Base-by-base conservation (phyloP, 2,329 filamentous ascomycete genomes). In the Huntiella bhutanensis region DNA sequence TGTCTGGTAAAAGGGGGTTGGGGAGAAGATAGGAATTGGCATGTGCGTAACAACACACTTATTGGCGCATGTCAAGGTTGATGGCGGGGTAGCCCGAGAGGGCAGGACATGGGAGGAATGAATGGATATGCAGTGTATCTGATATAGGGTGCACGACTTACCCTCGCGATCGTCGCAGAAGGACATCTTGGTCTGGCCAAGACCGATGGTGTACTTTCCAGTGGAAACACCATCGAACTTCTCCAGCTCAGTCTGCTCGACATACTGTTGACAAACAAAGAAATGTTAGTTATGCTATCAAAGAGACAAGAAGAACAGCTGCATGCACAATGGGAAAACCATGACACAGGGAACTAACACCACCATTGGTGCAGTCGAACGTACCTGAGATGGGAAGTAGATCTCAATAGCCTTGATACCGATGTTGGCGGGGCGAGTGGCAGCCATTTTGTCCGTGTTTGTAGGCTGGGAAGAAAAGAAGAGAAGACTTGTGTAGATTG, bases 381-480 rank as follows among this genome's bases (percentile, higher is more conserved):
- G 53, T 65, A 88, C 83, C 77, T 88, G 83, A 63, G 72, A 82
- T 54, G 83, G 83, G 60, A 85, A 83, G 65, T 91, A 91, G 60
- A 91, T 75, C 63, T 91, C 83, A 64, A 91, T 83, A 80, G 82
- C 83, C 70, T 91, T 88, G 62, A 91, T 86, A 73, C 83, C 83
- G 64, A 91, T 80, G 67, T 88, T 88, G 64, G 86, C 77, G 54
- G 83, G 81, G 65, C 81, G 79, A 43, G 41, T 34, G 55, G 77
- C 62, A 60, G 80, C 73, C 81, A 86, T 87, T 49, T 51, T 67
- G 57, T 53, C 28, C 33, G 45, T 32, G 38, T 45, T 49, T 35
- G 37, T 39, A 28, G 19, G 33, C 45, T 33, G 16, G 28, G 17
- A 43, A 40, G 17, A 39, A 44, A 39, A 32, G 40, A 46, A n/a